phyloP scores from a whole-genome alignment of 2,329 filamentous ascomycete species.

The Catunica adiposa region DNA sequence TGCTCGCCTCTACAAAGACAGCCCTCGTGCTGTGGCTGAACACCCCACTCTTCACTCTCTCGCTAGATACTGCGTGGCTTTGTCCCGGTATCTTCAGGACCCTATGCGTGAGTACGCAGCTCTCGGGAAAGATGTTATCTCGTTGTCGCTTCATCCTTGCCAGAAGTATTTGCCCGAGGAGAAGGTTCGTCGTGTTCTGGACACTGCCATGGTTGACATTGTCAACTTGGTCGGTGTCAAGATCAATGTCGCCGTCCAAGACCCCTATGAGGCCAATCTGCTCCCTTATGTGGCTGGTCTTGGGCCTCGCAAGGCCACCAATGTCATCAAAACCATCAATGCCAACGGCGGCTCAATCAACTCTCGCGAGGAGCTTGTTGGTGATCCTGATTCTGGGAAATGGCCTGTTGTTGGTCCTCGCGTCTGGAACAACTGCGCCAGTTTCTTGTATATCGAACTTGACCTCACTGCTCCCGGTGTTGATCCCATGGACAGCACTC shows the following conservation, averaged over 20 bases:
- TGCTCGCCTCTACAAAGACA: slow-evolving; percentile 88
- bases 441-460: slow-evolving; percentile 81
- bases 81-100: slow-evolving; percentile 86
- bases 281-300: slow-evolving; percentile 83
- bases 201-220: slow-evolving; percentile 97
- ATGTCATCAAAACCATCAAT: slow-evolving; percentile 58
- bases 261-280: slow-evolving; percentile 69
- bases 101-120: slow-evolving; percentile 94
- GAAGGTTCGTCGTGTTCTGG: slow-evolving; percentile 69
- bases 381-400: slow-evolving; percentile 66
- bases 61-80: slow-evolving; percentile 73
- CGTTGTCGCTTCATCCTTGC: slow-evolving; percentile 74
- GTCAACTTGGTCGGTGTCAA: slow-evolving; percentile 94
- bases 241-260: slow-evolving; percentile 75
- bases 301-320: slow-evolving; percentile 81
- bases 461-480: slow-evolving; percentile 66
- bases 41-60: slow-evolving; percentile 66
- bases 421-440: slow-evolving; percentile 94
- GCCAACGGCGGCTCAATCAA: slow-evolving; percentile 74
- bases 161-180: slow-evolving; percentile 80
- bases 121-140: slow-evolving; percentile 72
- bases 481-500: slow-evolving; percentile 89
- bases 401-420: slow-evolving; percentile 68
- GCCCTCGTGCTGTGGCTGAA: slow-evolving; percentile 59
- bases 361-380: slow-evolving; percentile 73